These are phyloP conservation scores for Plasmodium inui DNA, from an alignment of 169 alveolate species.

Conservation along the genomic window DNA sequence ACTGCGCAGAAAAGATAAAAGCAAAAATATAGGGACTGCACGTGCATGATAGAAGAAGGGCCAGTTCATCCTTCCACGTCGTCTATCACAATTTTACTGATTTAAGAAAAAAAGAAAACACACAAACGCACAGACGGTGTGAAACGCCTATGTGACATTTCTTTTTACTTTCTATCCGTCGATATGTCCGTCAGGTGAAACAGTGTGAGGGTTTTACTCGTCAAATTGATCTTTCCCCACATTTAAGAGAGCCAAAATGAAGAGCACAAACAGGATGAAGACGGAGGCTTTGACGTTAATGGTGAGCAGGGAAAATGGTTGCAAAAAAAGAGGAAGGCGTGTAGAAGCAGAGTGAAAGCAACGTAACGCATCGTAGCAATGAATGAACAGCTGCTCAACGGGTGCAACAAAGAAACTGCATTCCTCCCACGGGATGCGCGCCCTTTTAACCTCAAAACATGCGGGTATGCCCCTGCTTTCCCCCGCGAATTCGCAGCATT, in stretches of 20 bases:
- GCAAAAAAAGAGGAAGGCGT: background rate
- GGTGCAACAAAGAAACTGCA: background rate
- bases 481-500: background rate
- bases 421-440: background rate
- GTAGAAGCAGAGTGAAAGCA: background rate
- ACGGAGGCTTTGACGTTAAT: constrained; percentile 33
- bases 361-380: background rate
- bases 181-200: background rate
- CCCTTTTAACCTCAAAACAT: background rate
- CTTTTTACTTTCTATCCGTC: background rate
- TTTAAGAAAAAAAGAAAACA: background rate
- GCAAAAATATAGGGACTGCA: background rate
- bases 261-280: constrained; percentile 19
- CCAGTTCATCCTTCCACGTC: background rate
- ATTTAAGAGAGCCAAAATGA: constrained; percentile 12
- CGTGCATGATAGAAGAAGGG: background rate
- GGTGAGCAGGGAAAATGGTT: constrained; percentile 6
- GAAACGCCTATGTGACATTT: background rate
- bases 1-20: background rate
- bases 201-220: background rate
- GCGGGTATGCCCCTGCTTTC: background rate
- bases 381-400: background rate
- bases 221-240: background rate
- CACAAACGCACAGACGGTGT: background rate
- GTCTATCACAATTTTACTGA: background rate